These are phyloP conservation scores for Ceratocystis alfenasii DNA, from an alignment of 2,329 filamentous ascomycete genomes.

Conservation along the genomic window DNA sequence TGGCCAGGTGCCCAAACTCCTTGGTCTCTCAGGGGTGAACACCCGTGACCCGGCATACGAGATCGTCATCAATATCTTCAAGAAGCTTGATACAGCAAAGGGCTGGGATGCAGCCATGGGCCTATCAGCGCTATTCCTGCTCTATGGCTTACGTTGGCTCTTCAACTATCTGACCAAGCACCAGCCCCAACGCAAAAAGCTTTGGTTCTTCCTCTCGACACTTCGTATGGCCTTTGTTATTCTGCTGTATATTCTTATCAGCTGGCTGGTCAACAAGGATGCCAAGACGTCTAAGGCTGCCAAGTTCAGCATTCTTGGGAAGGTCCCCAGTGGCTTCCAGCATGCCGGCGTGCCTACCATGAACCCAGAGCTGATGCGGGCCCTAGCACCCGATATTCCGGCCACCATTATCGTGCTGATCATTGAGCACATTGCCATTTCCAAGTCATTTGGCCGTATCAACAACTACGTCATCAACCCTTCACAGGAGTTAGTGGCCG, in stretches of 20 bases:
- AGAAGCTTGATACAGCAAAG: slow-evolving; percentile 34
- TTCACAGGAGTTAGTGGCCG: slow-evolving; percentile 90
- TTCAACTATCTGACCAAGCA: slow-evolving; percentile 55
- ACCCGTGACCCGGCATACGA: slow-evolving; percentile 38
- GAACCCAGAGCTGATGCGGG: slow-evolving; percentile 50
- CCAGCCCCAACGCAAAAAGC: slow-evolving; percentile 53
- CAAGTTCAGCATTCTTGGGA: slow-evolving; percentile 51
- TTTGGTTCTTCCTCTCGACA: slow-evolving; percentile 68
- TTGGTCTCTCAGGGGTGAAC: slow-evolving; percentile 40
- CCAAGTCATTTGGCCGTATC: slow-evolving; percentile 88
- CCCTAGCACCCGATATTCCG: slow-evolving; percentile 63
- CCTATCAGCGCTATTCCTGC: slow-evolving; percentile 52
- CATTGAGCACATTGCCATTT: slow-evolving; percentile 93
- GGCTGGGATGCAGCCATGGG: slow-evolving; percentile 63
- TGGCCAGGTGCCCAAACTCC: slow-evolving; percentile 40
- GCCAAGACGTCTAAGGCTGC: slow-evolving; percentile 40
- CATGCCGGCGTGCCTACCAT: slow-evolving; percentile 63
- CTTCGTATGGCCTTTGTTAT: slow-evolving; percentile 72
- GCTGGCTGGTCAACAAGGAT: slow-evolving; percentile 56
- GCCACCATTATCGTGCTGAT: slow-evolving; percentile 85
- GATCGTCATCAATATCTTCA: slow-evolving; percentile 42
- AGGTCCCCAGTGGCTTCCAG: slow-evolving; percentile 58
- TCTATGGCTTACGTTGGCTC: slow-evolving; percentile 52
- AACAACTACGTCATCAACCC: slow-evolving; percentile 96
- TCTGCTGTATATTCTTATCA: slow-evolving; percentile 66